Evolutionary conservation across 1,284 basidiomycete species (phyloP).

Genomic region (Trametes hirsuta): DNA sequence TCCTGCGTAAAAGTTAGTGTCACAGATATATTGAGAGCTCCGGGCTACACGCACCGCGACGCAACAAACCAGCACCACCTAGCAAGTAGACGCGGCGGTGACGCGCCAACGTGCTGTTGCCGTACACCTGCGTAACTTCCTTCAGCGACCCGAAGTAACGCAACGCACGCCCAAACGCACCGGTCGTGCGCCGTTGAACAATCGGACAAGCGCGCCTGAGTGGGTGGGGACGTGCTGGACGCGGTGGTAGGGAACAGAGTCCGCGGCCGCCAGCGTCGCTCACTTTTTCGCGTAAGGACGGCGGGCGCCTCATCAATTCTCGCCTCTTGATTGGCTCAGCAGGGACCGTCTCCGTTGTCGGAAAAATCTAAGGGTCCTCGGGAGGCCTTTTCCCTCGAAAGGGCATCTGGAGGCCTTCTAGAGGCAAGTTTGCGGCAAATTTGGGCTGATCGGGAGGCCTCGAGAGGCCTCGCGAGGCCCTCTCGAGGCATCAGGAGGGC

Average conservation of each 20-base stretch:
- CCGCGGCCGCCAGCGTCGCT: constrained; percentile 14
- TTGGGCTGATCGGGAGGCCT: too few relatives aligned
- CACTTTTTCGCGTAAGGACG: constrained; percentile 15
- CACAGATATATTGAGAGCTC: not conserved
- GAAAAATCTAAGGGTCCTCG: too few relatives aligned
- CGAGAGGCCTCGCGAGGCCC: too few relatives aligned
- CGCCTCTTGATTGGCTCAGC: constrained; percentile 11
- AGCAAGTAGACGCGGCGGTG: constrained; percentile 17
- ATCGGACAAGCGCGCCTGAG: constrained; percentile 13
- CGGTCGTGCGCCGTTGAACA: constrained; percentile 1
- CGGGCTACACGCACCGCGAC: constrained; percentile 52
- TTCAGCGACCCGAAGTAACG: not conserved
- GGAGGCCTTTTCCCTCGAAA: too few relatives aligned
- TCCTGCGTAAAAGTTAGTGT: constrained; percentile 45
- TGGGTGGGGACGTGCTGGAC: constrained; percentile 9
- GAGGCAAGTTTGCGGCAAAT: too few relatives aligned
- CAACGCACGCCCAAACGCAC: not conserved
- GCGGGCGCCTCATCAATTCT: constrained; percentile 13
- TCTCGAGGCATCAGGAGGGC: too few relatives aligned
- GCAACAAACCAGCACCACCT: constrained; percentile 25
- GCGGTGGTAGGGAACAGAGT: constrained; percentile 14
- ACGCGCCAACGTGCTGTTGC: constrained; percentile 25
- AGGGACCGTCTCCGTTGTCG: not conserved
- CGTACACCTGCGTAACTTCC: constrained; percentile 3
- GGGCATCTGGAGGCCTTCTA: too few relatives aligned